Conservation (phyloP, 441 rosid species). For the Daphne laureola region DNA sequence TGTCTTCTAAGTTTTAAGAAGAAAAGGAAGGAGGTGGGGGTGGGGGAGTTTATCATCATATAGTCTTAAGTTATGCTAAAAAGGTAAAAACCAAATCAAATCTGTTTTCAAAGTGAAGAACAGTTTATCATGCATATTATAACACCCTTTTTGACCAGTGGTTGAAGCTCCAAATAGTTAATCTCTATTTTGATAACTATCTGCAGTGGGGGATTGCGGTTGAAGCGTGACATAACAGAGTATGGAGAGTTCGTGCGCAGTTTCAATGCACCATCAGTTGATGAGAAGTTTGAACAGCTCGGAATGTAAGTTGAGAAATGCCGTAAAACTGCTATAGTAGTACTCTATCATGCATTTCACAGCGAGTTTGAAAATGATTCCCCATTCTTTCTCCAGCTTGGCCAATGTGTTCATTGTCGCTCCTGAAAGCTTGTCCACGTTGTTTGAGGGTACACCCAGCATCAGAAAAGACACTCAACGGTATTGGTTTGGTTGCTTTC, state of each 20-base stretch:
- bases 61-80: no score
- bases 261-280: conserved; percentile 86
- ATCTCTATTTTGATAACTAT: conserved; percentile 7
- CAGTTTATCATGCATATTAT: conserved; percentile 6
- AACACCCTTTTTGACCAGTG: neutral
- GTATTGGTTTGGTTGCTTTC: conserved; percentile 25
- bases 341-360: conserved; percentile 1
- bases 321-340: neutral
- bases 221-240: conserved; percentile 95
- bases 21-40: no score
- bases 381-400: conserved; percentile 42
- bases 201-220: conserved; percentile 85
- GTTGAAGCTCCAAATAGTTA: no score
- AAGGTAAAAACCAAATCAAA: no score
- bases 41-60: no score
- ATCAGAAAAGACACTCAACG: conserved; percentile 89
- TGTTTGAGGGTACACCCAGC: conserved; percentile 95
- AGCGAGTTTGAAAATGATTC: conserved; percentile 10
- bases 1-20: no score
- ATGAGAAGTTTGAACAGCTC: conserved; percentile 91
- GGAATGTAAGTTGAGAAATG: conserved; percentile 62
- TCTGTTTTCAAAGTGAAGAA: no score
- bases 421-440: conserved; percentile 85
- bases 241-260: conserved; percentile 84
- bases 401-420: conserved; percentile 96